Evolutionary conservation across 768 basidiomycete genomes (phyloP).

Genomic region (Boletus sensibilis): DNA sequence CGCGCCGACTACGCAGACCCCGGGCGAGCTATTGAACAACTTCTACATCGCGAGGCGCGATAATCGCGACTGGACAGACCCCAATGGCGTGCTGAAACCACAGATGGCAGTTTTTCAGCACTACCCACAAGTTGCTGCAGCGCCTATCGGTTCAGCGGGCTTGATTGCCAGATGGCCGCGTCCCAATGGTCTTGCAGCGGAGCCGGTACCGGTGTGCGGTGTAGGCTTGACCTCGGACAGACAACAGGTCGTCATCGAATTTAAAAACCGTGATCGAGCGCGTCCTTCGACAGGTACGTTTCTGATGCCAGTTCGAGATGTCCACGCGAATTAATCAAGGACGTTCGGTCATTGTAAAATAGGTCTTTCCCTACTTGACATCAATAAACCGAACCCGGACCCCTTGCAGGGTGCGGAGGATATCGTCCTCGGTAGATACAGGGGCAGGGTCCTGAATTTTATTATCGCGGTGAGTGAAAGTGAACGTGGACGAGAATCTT

Average conservation of each 20-base stretch:
- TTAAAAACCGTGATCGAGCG: neutral
- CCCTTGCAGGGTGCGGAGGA: neutral
- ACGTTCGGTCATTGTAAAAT: neutral
- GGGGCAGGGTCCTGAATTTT: neutral
- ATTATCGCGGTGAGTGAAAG: conserved; percentile 4
- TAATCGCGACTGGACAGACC: neutral
- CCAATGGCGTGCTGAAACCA: neutral
- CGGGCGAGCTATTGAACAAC: conserved; percentile 2
- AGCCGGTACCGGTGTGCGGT: neutral
- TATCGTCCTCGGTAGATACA: neutral
- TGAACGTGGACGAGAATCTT: neutral
- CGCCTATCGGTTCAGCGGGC: neutral
- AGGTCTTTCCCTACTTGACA: neutral
- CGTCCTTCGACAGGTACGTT: conserved; percentile 5
- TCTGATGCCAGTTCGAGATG: neutral
- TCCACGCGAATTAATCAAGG: neutral
- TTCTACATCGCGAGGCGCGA: neutral
- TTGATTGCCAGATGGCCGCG: conserved; percentile 1
- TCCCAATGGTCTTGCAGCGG: neutral
- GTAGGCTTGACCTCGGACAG: neutral
- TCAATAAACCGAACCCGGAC: rapidly evolving
- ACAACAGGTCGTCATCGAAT: neutral
- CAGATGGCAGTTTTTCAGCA: neutral
- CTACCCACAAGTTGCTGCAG: neutral
- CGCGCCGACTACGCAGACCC: neutral